Evolutionary conservation across 2,329 filamentous ascomycete genomes (phyloP).

Genomic region (Harringtonia aguacate): DNA sequence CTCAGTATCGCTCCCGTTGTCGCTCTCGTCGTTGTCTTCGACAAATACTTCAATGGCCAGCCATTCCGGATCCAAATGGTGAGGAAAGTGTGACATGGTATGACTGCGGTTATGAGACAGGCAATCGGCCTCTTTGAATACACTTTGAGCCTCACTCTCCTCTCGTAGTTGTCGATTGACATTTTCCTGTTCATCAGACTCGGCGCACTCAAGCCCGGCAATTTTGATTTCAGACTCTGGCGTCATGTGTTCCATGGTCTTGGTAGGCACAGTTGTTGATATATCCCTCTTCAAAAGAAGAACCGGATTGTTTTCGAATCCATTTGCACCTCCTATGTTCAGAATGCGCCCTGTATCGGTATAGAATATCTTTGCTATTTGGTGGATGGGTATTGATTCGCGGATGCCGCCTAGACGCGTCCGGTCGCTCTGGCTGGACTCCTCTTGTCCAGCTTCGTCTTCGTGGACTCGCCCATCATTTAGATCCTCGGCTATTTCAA

Average conservation of each 20-base stretch:
- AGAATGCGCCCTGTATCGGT: constrained; percentile 83
- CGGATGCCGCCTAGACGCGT: constrained; percentile 34
- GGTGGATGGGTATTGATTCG: constrained; percentile 41
- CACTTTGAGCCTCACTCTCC: constrained; percentile 21
- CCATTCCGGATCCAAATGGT: constrained; percentile 79
- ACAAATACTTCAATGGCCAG: constrained; percentile 79
- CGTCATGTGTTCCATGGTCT: constrained; percentile 17
- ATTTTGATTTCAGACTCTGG: constrained; percentile 2
- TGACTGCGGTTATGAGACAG: too few relatives aligned
- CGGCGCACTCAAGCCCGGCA: constrained; percentile 6
- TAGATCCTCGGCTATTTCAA: constrained; percentile 75
- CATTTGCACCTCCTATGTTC: constrained; percentile 53
- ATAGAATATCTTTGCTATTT: constrained; percentile 85
- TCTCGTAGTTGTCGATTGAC: constrained; percentile 34
- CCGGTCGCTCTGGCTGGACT: constrained; percentile 23
- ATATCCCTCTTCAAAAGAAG: constrained; percentile 62
- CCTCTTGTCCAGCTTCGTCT: constrained; percentile 19
- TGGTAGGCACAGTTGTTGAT: constrained; percentile 49
- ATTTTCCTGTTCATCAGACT: constrained; percentile 28
- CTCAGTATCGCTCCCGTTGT: constrained; percentile 23
- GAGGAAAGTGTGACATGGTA: constrained; percentile 38
- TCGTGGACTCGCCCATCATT: constrained; percentile 46
- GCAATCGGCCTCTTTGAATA: too few relatives aligned
- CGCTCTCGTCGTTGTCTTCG: constrained; percentile 34
- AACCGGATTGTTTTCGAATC: constrained; percentile 62